Evolutionary conservation across 2,329 filamentous ascomycete genomes (phyloP).

Genomic region (Ophiostoma populinum): DNA sequence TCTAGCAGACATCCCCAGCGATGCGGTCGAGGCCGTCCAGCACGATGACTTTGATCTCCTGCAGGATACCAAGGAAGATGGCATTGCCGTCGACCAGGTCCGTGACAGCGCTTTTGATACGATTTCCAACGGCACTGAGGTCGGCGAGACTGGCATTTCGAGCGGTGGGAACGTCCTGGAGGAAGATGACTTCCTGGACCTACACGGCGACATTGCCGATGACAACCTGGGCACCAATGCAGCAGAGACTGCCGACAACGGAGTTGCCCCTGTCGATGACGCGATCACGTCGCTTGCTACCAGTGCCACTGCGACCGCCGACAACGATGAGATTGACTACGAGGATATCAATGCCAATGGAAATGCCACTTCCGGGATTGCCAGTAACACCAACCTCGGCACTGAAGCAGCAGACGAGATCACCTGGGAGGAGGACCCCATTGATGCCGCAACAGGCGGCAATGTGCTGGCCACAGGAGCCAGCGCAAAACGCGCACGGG

Average conservation of each 20-base stretch:
- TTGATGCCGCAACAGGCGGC: conserved; percentile 15
- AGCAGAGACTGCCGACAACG: not conserved
- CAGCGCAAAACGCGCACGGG: conserved; percentile 18
- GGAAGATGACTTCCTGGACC: conserved; percentile 10
- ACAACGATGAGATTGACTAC: conserved; percentile 22
- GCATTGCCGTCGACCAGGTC: not conserved
- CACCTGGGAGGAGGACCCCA: conserved; percentile 21
- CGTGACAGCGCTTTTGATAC: conserved; percentile 4
- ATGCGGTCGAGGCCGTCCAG: not conserved
- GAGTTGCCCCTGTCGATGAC: not conserved
- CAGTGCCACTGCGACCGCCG: conserved; percentile 17
- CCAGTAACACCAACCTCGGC: conserved; percentile 2
- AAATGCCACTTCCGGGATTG: too few relatives aligned
- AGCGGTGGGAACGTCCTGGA: not conserved
- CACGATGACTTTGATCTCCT: conserved; percentile 7
- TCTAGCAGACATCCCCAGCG: not conserved
- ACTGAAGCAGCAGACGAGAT: conserved; percentile 15
- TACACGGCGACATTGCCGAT: conserved; percentile 6
- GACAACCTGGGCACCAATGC: not conserved
- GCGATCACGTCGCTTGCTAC: conserved; percentile 1
- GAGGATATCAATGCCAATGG: conserved; percentile 10
- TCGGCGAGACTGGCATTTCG: too few relatives aligned
- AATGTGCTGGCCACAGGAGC: conserved; percentile 12
- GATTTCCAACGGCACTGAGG: too few relatives aligned
- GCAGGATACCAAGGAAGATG: conserved; percentile 3